Conservation (phyloP, 2,329 filamentous ascomycete genomes). For the Fusarium sororula region DNA sequence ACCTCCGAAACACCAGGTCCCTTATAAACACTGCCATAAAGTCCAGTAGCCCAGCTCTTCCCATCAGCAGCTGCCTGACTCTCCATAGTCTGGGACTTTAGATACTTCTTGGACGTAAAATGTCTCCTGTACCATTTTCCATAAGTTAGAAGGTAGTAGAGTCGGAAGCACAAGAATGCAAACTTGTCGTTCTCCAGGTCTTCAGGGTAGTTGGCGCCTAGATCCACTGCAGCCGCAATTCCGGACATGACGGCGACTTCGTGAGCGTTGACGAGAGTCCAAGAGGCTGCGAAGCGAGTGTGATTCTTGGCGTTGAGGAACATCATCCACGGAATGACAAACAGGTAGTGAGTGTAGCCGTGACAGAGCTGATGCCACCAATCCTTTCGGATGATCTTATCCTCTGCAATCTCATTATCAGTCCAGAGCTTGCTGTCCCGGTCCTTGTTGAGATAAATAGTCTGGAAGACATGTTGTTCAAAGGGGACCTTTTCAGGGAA, state of each 20-base stretch:
- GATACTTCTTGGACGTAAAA: constrained; percentile 39
- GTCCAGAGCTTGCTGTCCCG: constrained; percentile 24
- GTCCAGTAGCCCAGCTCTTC: constrained; percentile 63
- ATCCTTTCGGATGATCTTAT: constrained; percentile 27
- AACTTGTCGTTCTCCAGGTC: constrained; percentile 71
- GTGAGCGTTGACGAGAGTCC: constrained; percentile 19
- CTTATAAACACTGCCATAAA: constrained; percentile 67
- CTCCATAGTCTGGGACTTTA: constrained; percentile 21
- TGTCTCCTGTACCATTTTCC: constrained; percentile 66
- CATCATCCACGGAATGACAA: constrained; percentile 27
- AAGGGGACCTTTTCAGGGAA: constrained; percentile 26
- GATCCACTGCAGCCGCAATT: constrained; percentile 23
- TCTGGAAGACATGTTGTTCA: constrained; percentile 51
- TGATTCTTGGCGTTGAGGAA: constrained; percentile 27
- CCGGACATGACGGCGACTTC: constrained; percentile 24
- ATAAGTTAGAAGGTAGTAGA: constrained; percentile 70
- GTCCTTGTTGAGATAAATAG: constrained; percentile 63
- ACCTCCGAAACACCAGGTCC: constrained; percentile 64
- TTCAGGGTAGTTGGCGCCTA: constrained; percentile 18
- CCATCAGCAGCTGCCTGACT: constrained; percentile 56
- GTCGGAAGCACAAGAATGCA: constrained; percentile 66
- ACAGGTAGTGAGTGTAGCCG: constrained; percentile 22
- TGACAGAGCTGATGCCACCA: constrained; percentile 31
- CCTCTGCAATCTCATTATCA: constrained; percentile 19
- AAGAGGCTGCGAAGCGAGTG: constrained; percentile 17